Evolutionary conservation across 352 stramenopile species (phyloP).

Genomic region (Elongisporangium anandrum): DNA sequence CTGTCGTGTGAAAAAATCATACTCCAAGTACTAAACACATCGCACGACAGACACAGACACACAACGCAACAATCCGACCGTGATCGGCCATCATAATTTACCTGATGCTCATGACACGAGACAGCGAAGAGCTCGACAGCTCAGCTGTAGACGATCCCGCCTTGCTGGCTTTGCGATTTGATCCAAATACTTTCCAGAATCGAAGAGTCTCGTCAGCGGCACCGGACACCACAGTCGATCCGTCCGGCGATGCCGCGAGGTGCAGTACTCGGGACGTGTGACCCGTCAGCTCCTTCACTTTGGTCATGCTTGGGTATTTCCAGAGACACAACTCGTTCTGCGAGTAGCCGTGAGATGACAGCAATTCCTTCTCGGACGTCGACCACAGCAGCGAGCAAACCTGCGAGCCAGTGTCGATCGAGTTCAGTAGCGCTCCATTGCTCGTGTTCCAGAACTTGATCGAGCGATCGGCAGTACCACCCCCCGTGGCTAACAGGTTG

Average conservation of each 20-base stretch:
- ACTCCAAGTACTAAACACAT: neutral
- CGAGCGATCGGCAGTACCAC: conserved; percentile 96
- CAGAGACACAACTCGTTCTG: conserved; percentile 98
- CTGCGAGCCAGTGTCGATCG: conserved; percentile 97
- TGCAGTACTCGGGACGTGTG: conserved; percentile 97
- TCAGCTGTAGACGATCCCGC: conserved; percentile 42
- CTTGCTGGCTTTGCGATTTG: conserved; percentile 73
- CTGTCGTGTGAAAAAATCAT: neutral
- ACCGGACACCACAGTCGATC: conserved; percentile 95
- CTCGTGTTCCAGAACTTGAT: conserved; percentile 99
- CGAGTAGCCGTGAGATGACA: conserved; percentile 97
- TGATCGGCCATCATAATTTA: conserved; percentile 20
- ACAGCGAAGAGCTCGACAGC: conserved; percentile 62
- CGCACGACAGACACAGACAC: conserved; percentile 5
- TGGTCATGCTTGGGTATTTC: conserved; percentile 98
- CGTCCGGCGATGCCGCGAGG: conserved; percentile 96
- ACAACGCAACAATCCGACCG: neutral
- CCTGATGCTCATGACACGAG: conserved; percentile 80
- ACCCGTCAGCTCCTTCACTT: conserved; percentile 96
- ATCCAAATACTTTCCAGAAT: conserved; percentile 99
- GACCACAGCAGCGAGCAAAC: conserved; percentile 96
- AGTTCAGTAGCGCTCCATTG: conserved; percentile 94
- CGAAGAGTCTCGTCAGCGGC: conserved; percentile 98
- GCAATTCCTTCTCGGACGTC: conserved; percentile 91
- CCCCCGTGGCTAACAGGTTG: conserved; percentile 95